phyloP scores from a whole-genome alignment of 2,329 filamentous ascomycete genomes.

The Cladophialophora bantiana region DNA sequence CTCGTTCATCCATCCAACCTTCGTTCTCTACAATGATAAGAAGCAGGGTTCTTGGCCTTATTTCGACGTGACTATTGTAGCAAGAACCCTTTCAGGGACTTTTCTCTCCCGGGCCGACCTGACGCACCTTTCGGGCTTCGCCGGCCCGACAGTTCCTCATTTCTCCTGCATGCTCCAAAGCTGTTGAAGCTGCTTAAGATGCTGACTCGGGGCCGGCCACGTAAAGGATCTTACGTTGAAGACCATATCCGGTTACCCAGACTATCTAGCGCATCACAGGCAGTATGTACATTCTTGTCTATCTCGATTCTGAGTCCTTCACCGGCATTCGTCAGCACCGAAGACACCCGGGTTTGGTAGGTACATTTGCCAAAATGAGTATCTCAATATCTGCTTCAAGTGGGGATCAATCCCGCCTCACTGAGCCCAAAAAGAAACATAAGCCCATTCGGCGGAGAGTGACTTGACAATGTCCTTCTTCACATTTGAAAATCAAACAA shows the following conservation, averaged over 20 bases:
- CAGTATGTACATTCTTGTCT: neutral
- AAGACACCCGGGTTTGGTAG: neutral
- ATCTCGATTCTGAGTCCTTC: neutral
- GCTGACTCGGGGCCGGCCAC: neutral
- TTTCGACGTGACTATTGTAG: neutral
- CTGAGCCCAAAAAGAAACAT: neutral
- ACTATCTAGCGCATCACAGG: neutral
- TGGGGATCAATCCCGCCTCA: neutral
- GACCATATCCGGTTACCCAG: neutral
- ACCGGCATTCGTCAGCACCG: neutral
- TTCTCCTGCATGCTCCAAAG: neutral
- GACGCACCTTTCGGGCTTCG: neutral
- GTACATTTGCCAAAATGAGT: neutral
- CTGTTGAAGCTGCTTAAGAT: neutral
- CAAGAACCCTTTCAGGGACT: neutral
- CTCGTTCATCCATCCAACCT: neutral
- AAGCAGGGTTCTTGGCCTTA: neutral
- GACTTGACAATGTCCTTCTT: neutral
- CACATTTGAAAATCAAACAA: neutral
- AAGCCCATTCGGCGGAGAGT: neutral
- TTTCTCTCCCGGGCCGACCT: neutral
- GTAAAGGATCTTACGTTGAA: neutral
- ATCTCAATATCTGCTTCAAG: neutral
- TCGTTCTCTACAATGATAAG: neutral
- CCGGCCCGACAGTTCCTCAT: neutral